A percentile compares a stretch with the other conserved stretches of the same genome.
Conservation (phyloP, 106 monocot genomes). For the Dendrobium chrysotoxum region DNA sequence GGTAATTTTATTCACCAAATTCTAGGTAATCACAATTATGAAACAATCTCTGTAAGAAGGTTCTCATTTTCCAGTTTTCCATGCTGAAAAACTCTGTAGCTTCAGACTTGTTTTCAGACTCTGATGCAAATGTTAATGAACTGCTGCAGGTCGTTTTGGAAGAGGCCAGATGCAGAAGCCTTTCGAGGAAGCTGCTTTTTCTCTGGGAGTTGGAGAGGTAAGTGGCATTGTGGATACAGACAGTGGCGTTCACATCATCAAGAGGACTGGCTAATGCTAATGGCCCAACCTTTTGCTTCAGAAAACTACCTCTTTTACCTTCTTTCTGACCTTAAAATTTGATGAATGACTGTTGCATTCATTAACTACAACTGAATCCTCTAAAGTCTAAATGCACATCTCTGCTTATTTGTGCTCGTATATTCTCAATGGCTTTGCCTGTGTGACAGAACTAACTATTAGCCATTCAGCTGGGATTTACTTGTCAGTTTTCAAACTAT, state of each 20-base stretch:
- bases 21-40: too few species aligned
- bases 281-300: neutral
- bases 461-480: too few species aligned
- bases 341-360: neutral
- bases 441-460: too few species aligned
- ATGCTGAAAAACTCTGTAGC: too few species aligned
- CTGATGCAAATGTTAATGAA: neutral
- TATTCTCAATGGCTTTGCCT: neutral
- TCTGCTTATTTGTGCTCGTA: neutral
- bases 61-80: too few species aligned
- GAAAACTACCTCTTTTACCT: neutral
- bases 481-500: too few species aligned
- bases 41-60: too few species aligned
- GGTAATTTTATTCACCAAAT: too few species aligned
- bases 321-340: neutral
- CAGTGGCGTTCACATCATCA: slow-evolving; percentile 87
- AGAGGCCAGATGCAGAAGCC: slow-evolving; percentile 69
- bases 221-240: slow-evolving; percentile 79
- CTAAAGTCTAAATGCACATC: too few species aligned
- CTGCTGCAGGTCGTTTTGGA: slow-evolving; percentile 43
- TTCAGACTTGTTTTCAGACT: neutral
- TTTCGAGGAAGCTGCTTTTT: slow-evolving; percentile 58
- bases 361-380: neutral
- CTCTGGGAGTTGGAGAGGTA: slow-evolving; percentile 48
- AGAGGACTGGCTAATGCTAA: slow-evolving; percentile 54